These are phyloP conservation scores for Decorospora gaudefroyi DNA, from an alignment of 2,329 filamentous ascomycete species.

Conservation along the genomic window DNA sequence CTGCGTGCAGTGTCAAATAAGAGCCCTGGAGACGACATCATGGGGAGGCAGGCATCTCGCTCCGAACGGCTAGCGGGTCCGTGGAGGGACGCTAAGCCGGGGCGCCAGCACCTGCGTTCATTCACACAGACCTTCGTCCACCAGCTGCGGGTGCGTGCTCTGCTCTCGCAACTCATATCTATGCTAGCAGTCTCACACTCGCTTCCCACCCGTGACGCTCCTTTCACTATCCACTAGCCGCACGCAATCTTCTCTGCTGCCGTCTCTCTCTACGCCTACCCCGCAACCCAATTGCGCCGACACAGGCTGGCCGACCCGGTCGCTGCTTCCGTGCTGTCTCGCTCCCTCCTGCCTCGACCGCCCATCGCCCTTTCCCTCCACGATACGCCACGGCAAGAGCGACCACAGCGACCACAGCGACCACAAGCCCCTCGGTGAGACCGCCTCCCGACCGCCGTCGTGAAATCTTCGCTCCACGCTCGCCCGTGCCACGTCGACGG, in stretches of 20 bases:
- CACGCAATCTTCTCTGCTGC: slow-evolving; percentile 13
- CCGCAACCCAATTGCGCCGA: slow-evolving; percentile 4
- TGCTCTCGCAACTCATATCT: slow-evolving; percentile 17
- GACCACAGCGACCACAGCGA: neutral
- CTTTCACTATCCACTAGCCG: slow-evolving; percentile 8
- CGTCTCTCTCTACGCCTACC: slow-evolving; percentile 9
- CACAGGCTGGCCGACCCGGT: slow-evolving; percentile 3
- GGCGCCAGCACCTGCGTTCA: too few relatives aligned
- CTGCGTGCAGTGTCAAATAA: too few relatives aligned
- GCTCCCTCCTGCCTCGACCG: slow-evolving; percentile 5
- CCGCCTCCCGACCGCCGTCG: slow-evolving; percentile 14
- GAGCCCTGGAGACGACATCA: neutral
- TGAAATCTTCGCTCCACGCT: too few relatives aligned
- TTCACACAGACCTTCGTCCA: slow-evolving; percentile 27
- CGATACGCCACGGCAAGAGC: slow-evolving; percentile 1
- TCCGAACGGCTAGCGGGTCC: slow-evolving; percentile 19
- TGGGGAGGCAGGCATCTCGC: slow-evolving; percentile 8
- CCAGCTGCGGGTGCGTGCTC: slow-evolving; percentile 15
- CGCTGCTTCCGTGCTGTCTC: slow-evolving; percentile 1
- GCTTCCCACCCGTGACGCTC: slow-evolving; percentile 10
- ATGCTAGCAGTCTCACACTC: slow-evolving; percentile 16
- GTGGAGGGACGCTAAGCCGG: slow-evolving; percentile 14
- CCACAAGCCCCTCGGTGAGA: neutral
- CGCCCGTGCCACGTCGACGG: slow-evolving; percentile 9
- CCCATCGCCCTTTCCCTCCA: slow-evolving; percentile 21